Evolutionary conservation across 768 basidiomycete genomes (phyloP), one percentile per base, ranked within the genome.

Genomic region (Pholiota conissans): DNA sequence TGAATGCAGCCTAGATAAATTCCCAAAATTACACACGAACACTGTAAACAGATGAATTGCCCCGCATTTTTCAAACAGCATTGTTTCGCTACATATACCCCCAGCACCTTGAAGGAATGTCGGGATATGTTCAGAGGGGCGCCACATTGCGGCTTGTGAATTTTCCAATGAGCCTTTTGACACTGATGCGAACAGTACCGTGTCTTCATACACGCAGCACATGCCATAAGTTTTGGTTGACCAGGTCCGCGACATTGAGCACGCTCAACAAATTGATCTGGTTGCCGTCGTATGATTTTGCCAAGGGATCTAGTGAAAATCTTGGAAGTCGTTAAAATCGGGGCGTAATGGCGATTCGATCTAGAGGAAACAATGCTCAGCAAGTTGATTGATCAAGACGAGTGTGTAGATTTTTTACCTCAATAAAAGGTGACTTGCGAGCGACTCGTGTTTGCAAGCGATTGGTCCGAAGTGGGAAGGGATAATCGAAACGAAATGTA

Each of bases 141-240:
- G 6, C 13, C 27, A 20, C 53, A 54, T 14, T 2, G 22, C 40
- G 30, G 29, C 37, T 81, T 82, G 64, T 80, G 81, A 29, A 28
- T 57, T 55, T 75, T 79, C 81, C 82, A 83, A 49, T 82, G 73
- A 39, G 67, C 63, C 57, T 70, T 76, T 61, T 83, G 82, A 55
- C 81, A 83, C 2, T 62, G 72, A 50, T 57, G 61, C 10, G 77
- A 78, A 58, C 80, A 83, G 55, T 83, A 82, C 30, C 62, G 68
- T 28, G 61, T 67, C 14, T 50, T 64, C 65, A 74, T 76, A 57
- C 82, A 83, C 40, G 63, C 65, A 9, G 65, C 58, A 48, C 77
- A 83, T 2, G 56, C 26, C 45, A 67, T 62, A 14, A 80, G 63
- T 39, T 61, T 63, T 13, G 61, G 58, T 27, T 53, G 57, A 34